Evolutionary conservation across 345 rosid genomes (phyloP).

Genomic region (Populus ilicifolia): DNA sequence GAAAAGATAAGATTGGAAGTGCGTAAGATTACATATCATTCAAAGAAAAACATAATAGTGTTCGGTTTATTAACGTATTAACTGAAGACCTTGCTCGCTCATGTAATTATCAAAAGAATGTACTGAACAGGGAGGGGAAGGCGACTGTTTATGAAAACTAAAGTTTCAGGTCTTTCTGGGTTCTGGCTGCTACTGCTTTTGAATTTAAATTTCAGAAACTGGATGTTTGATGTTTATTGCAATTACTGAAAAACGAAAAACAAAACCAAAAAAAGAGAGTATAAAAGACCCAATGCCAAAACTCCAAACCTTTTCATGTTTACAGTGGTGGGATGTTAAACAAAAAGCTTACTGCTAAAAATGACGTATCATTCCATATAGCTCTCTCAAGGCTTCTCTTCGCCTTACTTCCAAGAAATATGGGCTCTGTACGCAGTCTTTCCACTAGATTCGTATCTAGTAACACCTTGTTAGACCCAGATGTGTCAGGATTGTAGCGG

Average conservation of each 20-base stretch:
- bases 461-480: slow-evolving; percentile 70
- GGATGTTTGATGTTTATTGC: neutral
- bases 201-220: neutral
- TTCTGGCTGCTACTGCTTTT: neutral
- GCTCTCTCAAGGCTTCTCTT: slow-evolving; percentile 92
- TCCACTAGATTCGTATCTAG: slow-evolving; percentile 85
- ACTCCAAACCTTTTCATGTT: neutral
- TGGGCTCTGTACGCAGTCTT: slow-evolving; percentile 73
- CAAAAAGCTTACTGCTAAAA: slow-evolving; percentile 75
- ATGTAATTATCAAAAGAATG: neutral
- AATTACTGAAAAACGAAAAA: neutral
- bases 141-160: neutral
- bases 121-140: neutral
- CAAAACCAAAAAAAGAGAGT: neutral
- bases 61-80: neutral
- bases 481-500: slow-evolving; percentile 78
- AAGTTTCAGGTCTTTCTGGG: neutral
- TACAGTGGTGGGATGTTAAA: neutral
- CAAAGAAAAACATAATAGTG: neutral
- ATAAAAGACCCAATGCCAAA: neutral
- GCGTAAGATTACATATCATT: neutral
- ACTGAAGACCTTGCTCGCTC: neutral
- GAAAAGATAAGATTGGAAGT: neutral
- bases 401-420: slow-evolving; percentile 90
- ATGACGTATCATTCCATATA: slow-evolving; percentile 92